Conservation (phyloP, 139 green algal genomes). For the Dunaliella primolecta region DNA sequence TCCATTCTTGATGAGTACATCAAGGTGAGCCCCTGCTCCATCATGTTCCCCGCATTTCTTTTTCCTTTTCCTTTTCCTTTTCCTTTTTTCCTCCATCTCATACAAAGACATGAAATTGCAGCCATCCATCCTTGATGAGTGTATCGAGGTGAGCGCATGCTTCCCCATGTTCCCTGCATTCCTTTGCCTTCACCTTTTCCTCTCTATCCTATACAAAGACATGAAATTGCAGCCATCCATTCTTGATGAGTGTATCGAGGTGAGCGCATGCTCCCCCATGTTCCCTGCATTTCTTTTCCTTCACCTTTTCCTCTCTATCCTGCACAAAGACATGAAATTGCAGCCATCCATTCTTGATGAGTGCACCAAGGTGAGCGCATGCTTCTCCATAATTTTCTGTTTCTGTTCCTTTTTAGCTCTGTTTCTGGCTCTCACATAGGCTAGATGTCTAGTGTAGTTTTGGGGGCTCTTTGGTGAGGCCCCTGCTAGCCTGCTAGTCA, state of each 20-base stretch:
- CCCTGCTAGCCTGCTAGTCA: no score
- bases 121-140: slow-evolving; percentile 95
- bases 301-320: no score
- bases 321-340: slow-evolving; percentile 97
- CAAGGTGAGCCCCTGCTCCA: no score
- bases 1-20: slow-evolving; percentile 94
- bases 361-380: slow-evolving; percentile 87
- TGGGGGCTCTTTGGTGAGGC: no score
- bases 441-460: no score
- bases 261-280: no score
- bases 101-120: slow-evolving; percentile 98
- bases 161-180: no score
- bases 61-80: background rate
- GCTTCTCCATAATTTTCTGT: slow-evolving; percentile 39
- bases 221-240: slow-evolving; percentile 94
- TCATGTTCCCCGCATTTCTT: slow-evolving; percentile 41
- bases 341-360: slow-evolving; percentile 96
- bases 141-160: slow-evolving; percentile 82
- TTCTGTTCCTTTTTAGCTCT: no score
- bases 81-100: no score
- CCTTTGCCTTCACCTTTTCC: background rate
- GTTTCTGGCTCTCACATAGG: no score
- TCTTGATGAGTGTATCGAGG: slow-evolving; percentile 93
- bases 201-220: no score
- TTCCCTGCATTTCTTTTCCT: slow-evolving; percentile 5